Evolutionary conservation across 1,284 basidiomycete species (phyloP).

Genomic region (Xerocomus nothofagi): DNA sequence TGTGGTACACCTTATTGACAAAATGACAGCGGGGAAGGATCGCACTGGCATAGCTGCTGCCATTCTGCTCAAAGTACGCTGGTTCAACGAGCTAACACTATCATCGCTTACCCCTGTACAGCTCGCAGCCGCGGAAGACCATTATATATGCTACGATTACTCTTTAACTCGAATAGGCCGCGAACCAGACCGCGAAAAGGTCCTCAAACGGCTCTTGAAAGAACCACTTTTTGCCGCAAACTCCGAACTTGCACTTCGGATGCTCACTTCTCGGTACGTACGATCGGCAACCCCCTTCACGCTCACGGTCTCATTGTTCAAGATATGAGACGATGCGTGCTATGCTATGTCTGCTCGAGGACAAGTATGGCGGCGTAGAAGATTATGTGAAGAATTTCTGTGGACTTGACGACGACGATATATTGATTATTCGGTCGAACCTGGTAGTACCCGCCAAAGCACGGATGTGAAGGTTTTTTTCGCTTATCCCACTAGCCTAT

Average conservation of each 20-base stretch:
- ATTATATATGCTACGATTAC: slow-evolving; percentile 69
- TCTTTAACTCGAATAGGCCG: slow-evolving; percentile 72
- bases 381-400: slow-evolving; percentile 56
- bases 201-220: slow-evolving; percentile 62
- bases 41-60: slow-evolving; percentile 76
- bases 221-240: slow-evolving; percentile 72
- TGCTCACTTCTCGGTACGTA: slow-evolving; percentile 70
- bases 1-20: slow-evolving; percentile 1
- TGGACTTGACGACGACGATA: slow-evolving; percentile 58
- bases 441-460: slow-evolving; percentile 44
- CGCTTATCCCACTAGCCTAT: not conserved
- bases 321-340: slow-evolving; percentile 73
- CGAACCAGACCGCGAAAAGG: slow-evolving; percentile 68
- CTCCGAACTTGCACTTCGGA: slow-evolving; percentile 69
- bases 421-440: slow-evolving; percentile 58
- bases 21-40: slow-evolving; percentile 65
- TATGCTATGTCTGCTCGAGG: slow-evolving; percentile 57
- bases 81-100: not conserved
- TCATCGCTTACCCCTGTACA: slow-evolving; percentile 30
- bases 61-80: slow-evolving; percentile 61
- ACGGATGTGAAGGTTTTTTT: slow-evolving; percentile 28
- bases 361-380: slow-evolving; percentile 68
- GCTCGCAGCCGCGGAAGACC: slow-evolving; percentile 69
- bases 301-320: not conserved
- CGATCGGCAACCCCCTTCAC: not conserved